Evolutionary conservation across 2,329 filamentous ascomycete species (phyloP).

Genomic region (Emmonsia crescens): DNA sequence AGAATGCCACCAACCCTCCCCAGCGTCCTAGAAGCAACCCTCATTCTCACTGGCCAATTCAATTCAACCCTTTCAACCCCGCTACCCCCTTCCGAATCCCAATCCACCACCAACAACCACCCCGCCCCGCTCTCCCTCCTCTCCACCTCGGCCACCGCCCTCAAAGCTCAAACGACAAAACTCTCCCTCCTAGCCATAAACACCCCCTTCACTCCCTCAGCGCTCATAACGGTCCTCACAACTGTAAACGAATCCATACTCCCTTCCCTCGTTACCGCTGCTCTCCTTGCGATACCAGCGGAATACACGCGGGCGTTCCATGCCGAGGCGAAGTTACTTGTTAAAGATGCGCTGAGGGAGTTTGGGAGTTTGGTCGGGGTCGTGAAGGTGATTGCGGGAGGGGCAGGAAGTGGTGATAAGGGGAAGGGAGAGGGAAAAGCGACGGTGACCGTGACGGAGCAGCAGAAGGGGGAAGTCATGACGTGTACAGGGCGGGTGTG

Average conservation of each 20-base stretch:
- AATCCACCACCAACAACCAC: constrained; percentile 7
- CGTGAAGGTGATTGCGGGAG: constrained; percentile 41
- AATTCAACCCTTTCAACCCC: constrained; percentile 25
- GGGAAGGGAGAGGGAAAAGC: too few species aligned
- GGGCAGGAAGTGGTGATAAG: constrained; percentile 22
- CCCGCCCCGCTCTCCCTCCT: constrained; percentile 52
- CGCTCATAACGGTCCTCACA: constrained; percentile 57
- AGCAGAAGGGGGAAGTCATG: constrained; percentile 45
- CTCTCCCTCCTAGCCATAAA: constrained; percentile 79
- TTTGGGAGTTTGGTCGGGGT: constrained; percentile 49
- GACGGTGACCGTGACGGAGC: constrained; percentile 17
- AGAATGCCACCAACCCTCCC: constrained; percentile 26
- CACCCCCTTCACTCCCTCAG: constrained; percentile 72
- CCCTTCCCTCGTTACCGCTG: constrained; percentile 60
- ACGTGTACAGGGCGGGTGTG: constrained; percentile 67
- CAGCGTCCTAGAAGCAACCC: constrained; percentile 23
- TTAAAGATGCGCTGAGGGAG: constrained; percentile 51
- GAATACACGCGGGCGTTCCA: constrained; percentile 55
- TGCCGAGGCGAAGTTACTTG: constrained; percentile 51
- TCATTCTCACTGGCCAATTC: constrained; percentile 31
- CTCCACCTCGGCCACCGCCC: constrained; percentile 58
- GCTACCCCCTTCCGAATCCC: not conserved
- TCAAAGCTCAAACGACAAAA: constrained; percentile 77
- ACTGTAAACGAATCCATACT: constrained; percentile 64
- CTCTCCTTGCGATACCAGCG: constrained; percentile 51